phyloP scores from a whole-genome alignment of 441 rosid genomes.

The Gossypium lobatum region DNA sequence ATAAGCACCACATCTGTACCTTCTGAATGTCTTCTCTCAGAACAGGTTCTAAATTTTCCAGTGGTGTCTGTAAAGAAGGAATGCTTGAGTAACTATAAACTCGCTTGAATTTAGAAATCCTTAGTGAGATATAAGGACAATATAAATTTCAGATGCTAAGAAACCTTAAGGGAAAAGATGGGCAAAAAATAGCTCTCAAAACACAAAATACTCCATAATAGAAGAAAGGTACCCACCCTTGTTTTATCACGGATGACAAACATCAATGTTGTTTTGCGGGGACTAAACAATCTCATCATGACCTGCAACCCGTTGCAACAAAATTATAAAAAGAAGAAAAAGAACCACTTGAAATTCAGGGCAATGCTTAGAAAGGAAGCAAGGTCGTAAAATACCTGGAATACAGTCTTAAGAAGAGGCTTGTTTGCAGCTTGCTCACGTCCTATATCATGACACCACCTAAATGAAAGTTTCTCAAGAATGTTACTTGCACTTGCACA shows the following conservation, averaged over 20 bases:
- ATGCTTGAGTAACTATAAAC: constrained; percentile 7
- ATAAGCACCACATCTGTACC: constrained; percentile 37
- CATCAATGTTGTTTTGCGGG: constrained; percentile 94
- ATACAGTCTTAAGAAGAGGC: constrained; percentile 91
- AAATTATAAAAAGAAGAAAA: not conserved
- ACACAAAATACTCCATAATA: constrained; percentile 3
- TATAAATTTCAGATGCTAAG: not conserved
- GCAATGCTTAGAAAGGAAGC: constrained; percentile 2
- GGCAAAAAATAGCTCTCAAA: constrained; percentile 2
- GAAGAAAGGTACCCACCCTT: constrained; percentile 47
- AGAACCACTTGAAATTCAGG: not conserved
- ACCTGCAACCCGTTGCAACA: constrained; percentile 48
- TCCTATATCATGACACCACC: constrained; percentile 99
- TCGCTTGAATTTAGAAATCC: constrained; percentile 1
- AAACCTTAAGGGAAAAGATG: not conserved
- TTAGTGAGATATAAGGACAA: not conserved
- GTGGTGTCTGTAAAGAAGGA: constrained; percentile 67
- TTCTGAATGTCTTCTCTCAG: constrained; percentile 97
- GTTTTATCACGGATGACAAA: constrained; percentile 99
- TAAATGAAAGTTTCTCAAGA: constrained; percentile 22
- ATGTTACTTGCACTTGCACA: not conserved
- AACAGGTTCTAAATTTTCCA: constrained; percentile 92
- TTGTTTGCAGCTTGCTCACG: constrained; percentile 99
- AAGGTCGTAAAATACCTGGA: constrained; percentile 58
- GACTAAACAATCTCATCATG: constrained; percentile 99